These are phyloP conservation scores for Aureobasidium sp. DNA, from an alignment of 2,329 filamentous ascomycete genomes.

Conservation along the genomic window DNA sequence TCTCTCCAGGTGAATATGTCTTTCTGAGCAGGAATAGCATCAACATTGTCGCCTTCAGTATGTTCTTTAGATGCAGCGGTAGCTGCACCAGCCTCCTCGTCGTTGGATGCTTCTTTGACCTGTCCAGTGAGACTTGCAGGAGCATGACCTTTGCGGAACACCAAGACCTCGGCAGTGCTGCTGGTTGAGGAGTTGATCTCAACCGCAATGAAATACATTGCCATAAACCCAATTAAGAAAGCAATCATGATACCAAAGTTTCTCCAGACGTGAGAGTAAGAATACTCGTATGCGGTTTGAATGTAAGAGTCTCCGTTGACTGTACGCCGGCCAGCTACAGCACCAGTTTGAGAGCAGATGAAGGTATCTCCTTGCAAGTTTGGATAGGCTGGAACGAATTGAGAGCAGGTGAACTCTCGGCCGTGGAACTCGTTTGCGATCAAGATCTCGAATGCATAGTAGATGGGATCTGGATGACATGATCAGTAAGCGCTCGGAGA, in stretches of 20 bases:
- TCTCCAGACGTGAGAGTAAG: slow-evolving; percentile 39
- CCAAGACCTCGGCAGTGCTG: slow-evolving; percentile 61
- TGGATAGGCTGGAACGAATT: slow-evolving; percentile 34
- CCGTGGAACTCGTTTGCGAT: slow-evolving; percentile 47
- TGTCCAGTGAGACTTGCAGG: slow-evolving; percentile 22
- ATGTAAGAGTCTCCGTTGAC: slow-evolving; percentile 34
- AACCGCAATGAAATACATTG: slow-evolving; percentile 54
- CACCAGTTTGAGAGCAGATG: slow-evolving; percentile 35
- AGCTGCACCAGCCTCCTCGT: slow-evolving; percentile 27
- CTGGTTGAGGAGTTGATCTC: slow-evolving; percentile 58
- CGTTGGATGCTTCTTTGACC: slow-evolving; percentile 27
- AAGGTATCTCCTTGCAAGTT: slow-evolving; percentile 26
- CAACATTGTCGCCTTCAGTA: slow-evolving; percentile 20
- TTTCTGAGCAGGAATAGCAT: slow-evolving; percentile 24
- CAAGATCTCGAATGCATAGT: slow-evolving; percentile 59
- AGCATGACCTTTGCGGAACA: slow-evolving; percentile 44
- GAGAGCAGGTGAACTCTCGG: slow-evolving; percentile 28
- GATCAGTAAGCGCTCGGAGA: neutral
- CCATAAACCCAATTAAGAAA: slow-evolving; percentile 58
- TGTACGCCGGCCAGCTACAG: slow-evolving; percentile 32
- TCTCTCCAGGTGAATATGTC: slow-evolving; percentile 47
- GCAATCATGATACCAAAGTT: slow-evolving; percentile 63
- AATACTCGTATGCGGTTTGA: slow-evolving; percentile 31
- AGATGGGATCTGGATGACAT: slow-evolving; percentile 44
- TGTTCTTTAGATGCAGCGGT: slow-evolving; percentile 23